Conservation (phyloP, 495 filamentous ascomycete genomes). For the Xylaria intraflava region DNA sequence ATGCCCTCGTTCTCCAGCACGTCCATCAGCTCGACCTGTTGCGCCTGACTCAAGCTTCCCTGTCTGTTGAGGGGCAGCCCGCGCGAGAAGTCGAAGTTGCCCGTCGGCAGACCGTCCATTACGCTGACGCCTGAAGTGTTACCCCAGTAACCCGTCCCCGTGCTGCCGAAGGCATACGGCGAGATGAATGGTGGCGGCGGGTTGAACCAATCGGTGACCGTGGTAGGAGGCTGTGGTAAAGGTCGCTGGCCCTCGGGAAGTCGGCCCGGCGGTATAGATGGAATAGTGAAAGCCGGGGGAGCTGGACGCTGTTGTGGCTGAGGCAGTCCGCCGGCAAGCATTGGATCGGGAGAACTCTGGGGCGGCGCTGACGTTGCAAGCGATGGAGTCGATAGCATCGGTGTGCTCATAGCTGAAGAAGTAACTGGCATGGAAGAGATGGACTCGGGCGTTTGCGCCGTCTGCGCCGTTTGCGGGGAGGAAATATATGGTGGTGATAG, state of each 20-base stretch:
- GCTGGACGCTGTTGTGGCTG: constrained; percentile 17
- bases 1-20: constrained; percentile 59
- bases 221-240: constrained; percentile 27
- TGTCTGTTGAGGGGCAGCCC: constrained; percentile 40
- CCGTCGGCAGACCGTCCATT: constrained; percentile 24
- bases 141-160: constrained; percentile 41
- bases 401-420: constrained; percentile 15
- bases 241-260: constrained; percentile 32
- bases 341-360: constrained; percentile 20
- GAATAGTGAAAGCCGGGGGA: constrained; percentile 33
- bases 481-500: constrained; percentile 22
- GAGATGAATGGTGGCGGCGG: constrained; percentile 49
- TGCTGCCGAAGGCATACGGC: constrained; percentile 42
- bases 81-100: constrained; percentile 20
- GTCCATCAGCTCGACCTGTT: constrained; percentile 65
- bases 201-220: constrained; percentile 37
- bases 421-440: constrained; percentile 17
- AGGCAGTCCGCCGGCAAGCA: constrained; percentile 17
- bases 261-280: constrained; percentile 25
- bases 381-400: constrained; percentile 18
- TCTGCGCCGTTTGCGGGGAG: constrained; percentile 17
- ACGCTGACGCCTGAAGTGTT: constrained; percentile 29
- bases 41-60: constrained; percentile 61
- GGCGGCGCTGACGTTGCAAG: constrained; percentile 19
- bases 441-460: constrained; percentile 20